Percentiles rank a stretch among this genome's conserved stretches.
phyloP scores from a whole-genome alignment of 2,329 filamentous ascomycete species.

The Chrysosporium queenslandicum region DNA sequence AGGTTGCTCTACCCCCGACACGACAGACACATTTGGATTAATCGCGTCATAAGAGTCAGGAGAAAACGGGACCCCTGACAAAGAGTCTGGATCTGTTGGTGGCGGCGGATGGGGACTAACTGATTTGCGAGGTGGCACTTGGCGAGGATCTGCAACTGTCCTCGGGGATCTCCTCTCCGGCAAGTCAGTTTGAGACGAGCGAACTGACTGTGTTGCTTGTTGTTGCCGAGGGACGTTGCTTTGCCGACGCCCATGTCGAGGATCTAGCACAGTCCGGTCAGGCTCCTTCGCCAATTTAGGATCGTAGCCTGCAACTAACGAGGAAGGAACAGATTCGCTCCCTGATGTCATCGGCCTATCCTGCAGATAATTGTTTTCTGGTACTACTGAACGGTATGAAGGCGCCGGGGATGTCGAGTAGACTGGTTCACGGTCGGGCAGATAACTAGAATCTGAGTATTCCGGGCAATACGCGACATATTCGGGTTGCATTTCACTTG shows the following conservation, averaged over 20 bases:
- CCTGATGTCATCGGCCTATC: slow-evolving; percentile 23
- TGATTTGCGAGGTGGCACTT: slow-evolving; percentile 47
- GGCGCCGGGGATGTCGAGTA: slow-evolving; percentile 17
- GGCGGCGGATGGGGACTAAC: slow-evolving; percentile 46
- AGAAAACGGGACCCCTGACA: slow-evolving; percentile 46
- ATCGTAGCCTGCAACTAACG: slow-evolving; percentile 36
- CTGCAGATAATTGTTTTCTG: slow-evolving; percentile 19
- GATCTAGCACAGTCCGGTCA: slow-evolving; percentile 24
- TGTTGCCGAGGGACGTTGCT: slow-evolving; percentile 22
- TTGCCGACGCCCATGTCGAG: slow-evolving; percentile 22
- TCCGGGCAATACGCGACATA: slow-evolving; percentile 18
- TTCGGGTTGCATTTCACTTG: slow-evolving; percentile 8
- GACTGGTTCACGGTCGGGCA: slow-evolving; percentile 15
- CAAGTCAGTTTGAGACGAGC: slow-evolving; percentile 24
- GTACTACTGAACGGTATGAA: slow-evolving; percentile 23
- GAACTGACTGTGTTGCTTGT: slow-evolving; percentile 25
- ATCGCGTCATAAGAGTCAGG: slow-evolving; percentile 53
- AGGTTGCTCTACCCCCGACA: slow-evolving; percentile 26
- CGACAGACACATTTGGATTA: slow-evolving; percentile 41
- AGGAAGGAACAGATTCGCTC: slow-evolving; percentile 30
- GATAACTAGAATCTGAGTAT: slow-evolving; percentile 6
- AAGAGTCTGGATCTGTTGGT: slow-evolving; percentile 28
- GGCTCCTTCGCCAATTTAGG: slow-evolving; percentile 22
- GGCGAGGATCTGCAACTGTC: slow-evolving; percentile 28
- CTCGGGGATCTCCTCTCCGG: slow-evolving; percentile 23